A percentile compares a stretch with the other conserved stretches of the same genome.
Evolutionary conservation across 2,329 filamentous ascomycete genomes (phyloP).

Genomic region (Penicillium sp.): DNA sequence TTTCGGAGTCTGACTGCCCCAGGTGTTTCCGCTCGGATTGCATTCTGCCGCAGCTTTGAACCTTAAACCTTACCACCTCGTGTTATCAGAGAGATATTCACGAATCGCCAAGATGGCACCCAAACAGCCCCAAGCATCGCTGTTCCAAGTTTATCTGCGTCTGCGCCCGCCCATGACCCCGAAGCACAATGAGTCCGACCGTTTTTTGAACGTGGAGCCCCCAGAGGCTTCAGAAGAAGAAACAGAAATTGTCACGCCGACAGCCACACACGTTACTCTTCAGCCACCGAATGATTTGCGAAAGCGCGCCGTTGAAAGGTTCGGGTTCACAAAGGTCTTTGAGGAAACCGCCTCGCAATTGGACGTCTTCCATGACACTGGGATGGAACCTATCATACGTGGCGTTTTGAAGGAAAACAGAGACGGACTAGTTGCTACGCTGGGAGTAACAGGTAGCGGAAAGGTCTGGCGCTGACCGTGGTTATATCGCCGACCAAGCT

Average conservation of each 20-base stretch:
- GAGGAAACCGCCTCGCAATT: constrained; percentile 80
- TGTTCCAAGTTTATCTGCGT: constrained; percentile 90
- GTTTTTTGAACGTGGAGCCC: constrained; percentile 75
- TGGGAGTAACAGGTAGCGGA: constrained; percentile 92
- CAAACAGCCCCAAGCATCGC: constrained; percentile 53
- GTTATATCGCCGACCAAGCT: constrained; percentile 4
- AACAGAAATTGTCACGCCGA: constrained; percentile 20
- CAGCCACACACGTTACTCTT: constrained; percentile 67
- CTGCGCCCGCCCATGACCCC: constrained; percentile 62
- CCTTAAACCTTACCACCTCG: not conserved
- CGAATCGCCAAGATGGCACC: constrained; percentile 26
- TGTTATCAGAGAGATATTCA: not conserved
- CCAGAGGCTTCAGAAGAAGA: constrained; percentile 38
- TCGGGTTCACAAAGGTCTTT: constrained; percentile 90
- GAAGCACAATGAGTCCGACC: constrained; percentile 48
- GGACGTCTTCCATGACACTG: constrained; percentile 78
- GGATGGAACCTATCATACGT: constrained; percentile 70
- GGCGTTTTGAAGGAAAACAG: constrained; percentile 79
- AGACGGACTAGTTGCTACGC: constrained; percentile 83
- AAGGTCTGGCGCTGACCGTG: constrained; percentile 61
- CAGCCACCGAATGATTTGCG: constrained; percentile 78
- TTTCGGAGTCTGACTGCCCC: not conserved
- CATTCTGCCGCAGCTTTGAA: constrained; percentile 1
- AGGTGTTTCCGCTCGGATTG: not conserved
- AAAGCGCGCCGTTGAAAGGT: constrained; percentile 84